A percentile compares a stretch with the other conserved stretches of the same genome.
Conservation (phyloP, 108 stramenopile species). For the Cylindrotheca closterium region DNA sequence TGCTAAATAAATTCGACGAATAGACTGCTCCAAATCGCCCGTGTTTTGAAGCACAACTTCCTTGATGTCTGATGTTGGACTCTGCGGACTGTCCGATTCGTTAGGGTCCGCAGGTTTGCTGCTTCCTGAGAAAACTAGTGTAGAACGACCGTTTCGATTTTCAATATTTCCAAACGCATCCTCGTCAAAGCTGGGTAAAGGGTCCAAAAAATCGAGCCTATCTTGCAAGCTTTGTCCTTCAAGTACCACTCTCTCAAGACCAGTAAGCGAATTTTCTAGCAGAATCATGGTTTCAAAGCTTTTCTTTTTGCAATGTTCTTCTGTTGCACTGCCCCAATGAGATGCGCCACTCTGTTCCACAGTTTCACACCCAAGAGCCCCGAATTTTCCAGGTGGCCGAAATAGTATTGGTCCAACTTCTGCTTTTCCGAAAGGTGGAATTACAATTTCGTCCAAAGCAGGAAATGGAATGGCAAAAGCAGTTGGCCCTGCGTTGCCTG, state of each 20-base stretch:
- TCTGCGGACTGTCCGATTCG: slow-evolving; percentile 2
- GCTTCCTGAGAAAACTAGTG: slow-evolving; percentile 68
- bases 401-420: slow-evolving; percentile 77
- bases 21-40: slow-evolving; percentile 49
- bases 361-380: slow-evolving; percentile 31
- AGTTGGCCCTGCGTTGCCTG: slow-evolving; percentile 37
- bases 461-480: slow-evolving; percentile 66
- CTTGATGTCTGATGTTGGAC: slow-evolving; percentile 43
- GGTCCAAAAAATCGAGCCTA: slow-evolving; percentile 66
- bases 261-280: slow-evolving; percentile 83
- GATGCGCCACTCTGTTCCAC: slow-evolving; percentile 16
- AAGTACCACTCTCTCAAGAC: slow-evolving; percentile 65
- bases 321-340: slow-evolving; percentile 6
- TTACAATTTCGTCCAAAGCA: slow-evolving; percentile 60
- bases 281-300: slow-evolving; percentile 56
- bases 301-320: slow-evolving; percentile 24
- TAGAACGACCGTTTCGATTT: slow-evolving; percentile 59
- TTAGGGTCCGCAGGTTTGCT: slow-evolving; percentile 2
- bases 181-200: slow-evolving; percentile 23
- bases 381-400: slow-evolving; percentile 61
- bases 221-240: slow-evolving; percentile 62
- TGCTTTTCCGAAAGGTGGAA: slow-evolving; percentile 70
- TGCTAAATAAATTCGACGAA: slow-evolving; percentile 45
- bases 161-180: slow-evolving; percentile 66
- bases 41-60: slow-evolving; percentile 63